phyloP scores from a whole-genome alignment of 2,329 filamentous ascomycete genomes.

The Colletotrichum shisoi region DNA sequence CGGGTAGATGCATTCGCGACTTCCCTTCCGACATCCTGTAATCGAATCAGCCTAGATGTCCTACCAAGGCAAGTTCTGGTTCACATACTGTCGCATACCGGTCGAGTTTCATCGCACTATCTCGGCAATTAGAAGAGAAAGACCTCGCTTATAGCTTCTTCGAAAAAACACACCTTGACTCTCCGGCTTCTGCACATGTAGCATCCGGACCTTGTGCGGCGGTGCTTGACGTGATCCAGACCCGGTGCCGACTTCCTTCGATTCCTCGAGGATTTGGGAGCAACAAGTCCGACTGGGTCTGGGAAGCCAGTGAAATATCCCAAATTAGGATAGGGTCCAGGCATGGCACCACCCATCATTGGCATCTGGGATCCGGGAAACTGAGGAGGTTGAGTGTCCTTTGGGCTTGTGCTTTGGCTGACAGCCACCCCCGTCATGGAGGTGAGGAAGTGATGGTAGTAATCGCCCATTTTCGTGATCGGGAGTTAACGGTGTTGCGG shows the following conservation, averaged over 20 bases:
- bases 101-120: slow-evolving; percentile 89
- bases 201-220: slow-evolving; percentile 91
- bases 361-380: slow-evolving; percentile 47
- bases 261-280: slow-evolving; percentile 58
- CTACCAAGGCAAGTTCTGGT: slow-evolving; percentile 34
- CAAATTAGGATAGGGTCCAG: slow-evolving; percentile 56
- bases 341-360: slow-evolving; percentile 47
- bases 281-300: slow-evolving; percentile 59
- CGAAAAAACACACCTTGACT: slow-evolving; percentile 69
- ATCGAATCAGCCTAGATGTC: slow-evolving; percentile 42
- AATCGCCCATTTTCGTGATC: slow-evolving; percentile 59
- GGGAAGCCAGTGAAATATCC: slow-evolving; percentile 61
- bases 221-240: slow-evolving; percentile 84
- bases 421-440: slow-evolving; percentile 58
- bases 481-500: slow-evolving; percentile 1
- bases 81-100: slow-evolving; percentile 78
- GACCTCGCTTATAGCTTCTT: not conserved
- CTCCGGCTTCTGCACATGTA: slow-evolving; percentile 88
- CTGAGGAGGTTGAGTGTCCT: slow-evolving; percentile 52
- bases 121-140: slow-evolving; percentile 34
- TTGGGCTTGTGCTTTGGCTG: slow-evolving; percentile 50
- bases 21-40: slow-evolving; percentile 87
- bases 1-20: slow-evolving; percentile 88
- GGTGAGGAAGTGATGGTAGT: slow-evolving; percentile 64
- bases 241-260: slow-evolving; percentile 61